phyloP scores from a whole-genome alignment of 2,329 filamentous ascomycete species.

The Botryotinia globosa region DNA sequence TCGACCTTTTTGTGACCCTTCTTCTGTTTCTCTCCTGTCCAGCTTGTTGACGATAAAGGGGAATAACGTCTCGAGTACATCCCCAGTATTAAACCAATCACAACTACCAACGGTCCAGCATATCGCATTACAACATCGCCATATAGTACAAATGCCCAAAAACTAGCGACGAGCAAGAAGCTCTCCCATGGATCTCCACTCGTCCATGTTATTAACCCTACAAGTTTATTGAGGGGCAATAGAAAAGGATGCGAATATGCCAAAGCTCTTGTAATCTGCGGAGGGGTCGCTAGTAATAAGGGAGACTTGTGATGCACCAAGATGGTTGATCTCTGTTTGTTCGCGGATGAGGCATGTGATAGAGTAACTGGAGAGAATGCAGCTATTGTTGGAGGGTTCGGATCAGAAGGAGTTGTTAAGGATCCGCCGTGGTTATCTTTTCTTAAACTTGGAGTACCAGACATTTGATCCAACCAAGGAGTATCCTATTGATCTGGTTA shows the following conservation, averaged over 20 bases:
- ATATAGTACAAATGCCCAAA: conserved; percentile 85
- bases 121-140: conserved; percentile 78
- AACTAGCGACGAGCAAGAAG: conserved; percentile 79
- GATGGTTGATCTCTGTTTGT: conserved; percentile 81
- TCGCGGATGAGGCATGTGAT: conserved; percentile 58
- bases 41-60: conserved; percentile 81
- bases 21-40: conserved; percentile 59
- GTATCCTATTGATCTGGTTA: conserved; percentile 36
- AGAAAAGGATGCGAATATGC: conserved; percentile 96
- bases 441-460: conserved; percentile 35
- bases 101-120: conserved; percentile 79
- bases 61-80: conserved; percentile 93
- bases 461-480: conserved; percentile 39
- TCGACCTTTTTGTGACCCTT: conserved; percentile 48
- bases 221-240: conserved; percentile 80
- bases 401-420: conserved; percentile 35
- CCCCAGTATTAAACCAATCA: conserved; percentile 75
- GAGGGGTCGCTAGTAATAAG: conserved; percentile 85
- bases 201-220: conserved; percentile 88
- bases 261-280: conserved; percentile 87
- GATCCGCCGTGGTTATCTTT: conserved; percentile 34
- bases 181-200: conserved; percentile 94
- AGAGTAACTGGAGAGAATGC: conserved; percentile 85
- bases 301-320: conserved; percentile 97
- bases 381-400: conserved; percentile 71